These are phyloP conservation scores for Wickerhamia fluorescens DNA, from an alignment of 805 yeast genomes.

Conservation along the genomic window DNA sequence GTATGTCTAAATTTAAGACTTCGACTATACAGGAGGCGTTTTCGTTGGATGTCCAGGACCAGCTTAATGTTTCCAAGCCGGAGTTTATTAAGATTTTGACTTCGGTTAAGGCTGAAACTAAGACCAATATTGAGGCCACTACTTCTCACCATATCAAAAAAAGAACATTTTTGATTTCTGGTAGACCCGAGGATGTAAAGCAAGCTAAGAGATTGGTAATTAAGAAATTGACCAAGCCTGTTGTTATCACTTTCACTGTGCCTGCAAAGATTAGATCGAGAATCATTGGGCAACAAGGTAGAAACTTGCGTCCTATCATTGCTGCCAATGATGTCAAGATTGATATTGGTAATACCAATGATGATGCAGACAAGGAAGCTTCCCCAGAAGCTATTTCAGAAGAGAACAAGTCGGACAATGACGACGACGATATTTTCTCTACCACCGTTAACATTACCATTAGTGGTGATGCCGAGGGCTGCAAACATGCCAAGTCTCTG, in stretches of 20 bases:
- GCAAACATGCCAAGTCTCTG: conserved; percentile 60
- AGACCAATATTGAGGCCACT: conserved; percentile 76
- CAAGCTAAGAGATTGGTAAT: conserved; percentile 71
- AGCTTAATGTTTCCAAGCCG: conserved; percentile 51
- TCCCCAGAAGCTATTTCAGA: background rate
- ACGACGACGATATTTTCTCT: conserved; percentile 56
- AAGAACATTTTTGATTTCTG: conserved; percentile 79
- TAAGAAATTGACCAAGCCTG: conserved; percentile 71
- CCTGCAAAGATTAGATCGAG: conserved; percentile 74
- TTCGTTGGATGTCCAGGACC: conserved; percentile 63
- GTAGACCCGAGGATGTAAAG: conserved; percentile 57
- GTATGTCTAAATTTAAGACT: conserved; percentile 32
- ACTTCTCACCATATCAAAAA: conserved; percentile 66
- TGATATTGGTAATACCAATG: conserved; percentile 58
- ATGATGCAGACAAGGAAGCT: conserved; percentile 13
- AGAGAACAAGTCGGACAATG: conserved; percentile 16
- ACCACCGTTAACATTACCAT: conserved; percentile 55
- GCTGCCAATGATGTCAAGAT: conserved; percentile 61
- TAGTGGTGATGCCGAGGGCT: conserved; percentile 83
- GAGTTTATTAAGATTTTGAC: conserved; percentile 65
- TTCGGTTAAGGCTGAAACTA: conserved; percentile 50
- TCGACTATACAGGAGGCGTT: conserved; percentile 72
- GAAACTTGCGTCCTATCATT: conserved; percentile 70
- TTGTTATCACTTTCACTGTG: conserved; percentile 49
- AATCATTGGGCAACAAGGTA: conserved; percentile 85